Base-by-base conservation (phyloP, 352 stramenopile genomes). In the Phytophthora hybrid region DNA sequence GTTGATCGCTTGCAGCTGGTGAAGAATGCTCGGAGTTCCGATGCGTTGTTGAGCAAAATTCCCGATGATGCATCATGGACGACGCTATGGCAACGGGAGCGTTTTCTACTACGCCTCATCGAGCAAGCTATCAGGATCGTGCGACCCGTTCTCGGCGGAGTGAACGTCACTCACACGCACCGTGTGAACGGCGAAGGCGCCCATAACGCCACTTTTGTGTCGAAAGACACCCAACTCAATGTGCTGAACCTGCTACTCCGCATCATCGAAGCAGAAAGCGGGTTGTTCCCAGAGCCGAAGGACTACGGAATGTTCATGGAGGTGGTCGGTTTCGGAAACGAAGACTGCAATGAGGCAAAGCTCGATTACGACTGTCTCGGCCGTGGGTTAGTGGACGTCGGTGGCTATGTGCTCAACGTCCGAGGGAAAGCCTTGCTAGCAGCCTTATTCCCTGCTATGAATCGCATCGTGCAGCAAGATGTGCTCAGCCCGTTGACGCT, bases 101-200 rank as follows among this genome's bases (percentile, higher is more conserved):
- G 37, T 4, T 46, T 67, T 46, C 57, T 88, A 26, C 63, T 94
- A 23, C 59, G 51, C 5, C 68, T 91, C 39, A 69, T 92, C 52
- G 84, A 85, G 44, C 19, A 32, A 10, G 77, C 81, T 0, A 78
- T 91, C 57, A 66, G 68, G 19, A 72, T 61, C 1, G 65, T 85
- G n/a, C 59, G 62, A 26, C 81, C 83, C 5, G 72, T 91, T 71
- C 71, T 94, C 2, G 87, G 87, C 6, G 83, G 84, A 23, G 78
- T 88, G 34, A 88, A 93, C 47, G 73, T 85, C 26, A 92, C 85
- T 6, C 78, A 92, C 55, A 81, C 85, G 16, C 85, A 94, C 47
- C 76, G 71, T 41, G 47, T 63, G 8, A 69, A 73, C 1, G 66
- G 60, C 4, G 79, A 91, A 69, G 69, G 39, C 8, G 39, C 53